Base-by-base conservation (phyloP, 257 asterid species). In the Lantana camara region DNA sequence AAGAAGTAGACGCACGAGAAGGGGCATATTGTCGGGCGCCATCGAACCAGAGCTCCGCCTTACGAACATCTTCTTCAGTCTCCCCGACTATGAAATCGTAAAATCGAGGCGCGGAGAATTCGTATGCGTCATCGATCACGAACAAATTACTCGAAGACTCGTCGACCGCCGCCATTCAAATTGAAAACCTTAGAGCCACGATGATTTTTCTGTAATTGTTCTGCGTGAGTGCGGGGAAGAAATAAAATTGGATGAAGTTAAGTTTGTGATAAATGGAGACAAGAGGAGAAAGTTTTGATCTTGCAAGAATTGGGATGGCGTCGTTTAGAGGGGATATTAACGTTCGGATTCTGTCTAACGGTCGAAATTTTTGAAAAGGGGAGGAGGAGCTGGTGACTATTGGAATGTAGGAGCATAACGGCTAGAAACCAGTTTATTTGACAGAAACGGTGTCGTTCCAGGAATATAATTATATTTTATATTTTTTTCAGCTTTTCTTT, bases 31-130 rank as follows among this genome's bases (percentile, higher is more conserved):
- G 52, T 17, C 53, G 70, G 15, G 80, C 70, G 2, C 66, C 64
- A 30, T 84, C 86, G 56, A 94, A 94, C 99, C 99, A 94, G 57
- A 82, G 82, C 79, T 90, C 97, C 13, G 99, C 95, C 68, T 64
- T 73, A 0, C 77, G 80, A 21, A 64, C 79, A 29, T 94, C 96
- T 0, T 75, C 85, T 23, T 57, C 85, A 0, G 85, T 78, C 82
- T 94, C 99, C 13, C 75, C 95, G 3, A 15, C 37, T n/a, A 83
- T 68, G 63, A 94, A 94, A 72, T 90, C 91, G 51, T 77, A 83
- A 63, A 81, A 94, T 44, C 72, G 71, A 0, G 97, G 99, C 0
- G 99, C 99, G 5, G 87, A 81, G 74, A 85, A 94, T 82, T 90
- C 99, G 46, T 87, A 90, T 0, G 64, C 80, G 66, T 79, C 83